Percentiles rank a stretch among this genome's conserved stretches.
Evolutionary conservation across 2,329 filamentous ascomycete genomes (phyloP).

Genomic region (Fusarium bactridioides): DNA sequence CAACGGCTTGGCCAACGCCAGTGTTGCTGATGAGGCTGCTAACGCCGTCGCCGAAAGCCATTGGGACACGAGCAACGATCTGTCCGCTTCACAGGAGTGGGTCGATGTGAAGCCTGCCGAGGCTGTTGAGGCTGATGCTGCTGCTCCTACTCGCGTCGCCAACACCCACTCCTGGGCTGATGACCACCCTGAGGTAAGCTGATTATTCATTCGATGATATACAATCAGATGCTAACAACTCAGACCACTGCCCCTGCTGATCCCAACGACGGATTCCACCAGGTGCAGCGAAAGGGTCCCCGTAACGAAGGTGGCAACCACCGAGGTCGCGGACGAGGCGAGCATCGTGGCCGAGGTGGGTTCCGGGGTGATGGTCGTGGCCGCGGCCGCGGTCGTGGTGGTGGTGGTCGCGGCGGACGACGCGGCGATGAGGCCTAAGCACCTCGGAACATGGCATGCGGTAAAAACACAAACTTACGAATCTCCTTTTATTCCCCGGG

Average conservation of each 20-base stretch:
- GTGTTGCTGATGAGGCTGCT: slow-evolving; percentile 60
- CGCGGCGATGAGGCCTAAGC: slow-evolving; percentile 52
- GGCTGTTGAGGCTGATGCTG: slow-evolving; percentile 76
- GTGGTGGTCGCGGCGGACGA: slow-evolving; percentile 48
- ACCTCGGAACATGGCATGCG: slow-evolving; percentile 37
- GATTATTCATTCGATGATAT: background rate
- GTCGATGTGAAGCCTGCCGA: slow-evolving; percentile 75
- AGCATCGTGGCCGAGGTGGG: slow-evolving; percentile 61
- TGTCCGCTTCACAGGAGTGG: slow-evolving; percentile 70
- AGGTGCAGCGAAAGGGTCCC: slow-evolving; percentile 69
- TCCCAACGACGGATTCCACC: slow-evolving; percentile 73
- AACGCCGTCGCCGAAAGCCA: slow-evolving; percentile 71
- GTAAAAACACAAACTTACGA: slow-evolving; percentile 39
- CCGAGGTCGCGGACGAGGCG: slow-evolving; percentile 57
- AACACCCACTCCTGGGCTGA: slow-evolving; percentile 82
- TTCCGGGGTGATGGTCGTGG: slow-evolving; percentile 58
- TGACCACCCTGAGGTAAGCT: slow-evolving; percentile 69
- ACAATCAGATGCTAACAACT: slow-evolving; percentile 10
- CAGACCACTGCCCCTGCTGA: slow-evolving; percentile 51
- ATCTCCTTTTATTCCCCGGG: slow-evolving; percentile 43
- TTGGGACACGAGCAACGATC: slow-evolving; percentile 64
- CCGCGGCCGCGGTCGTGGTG: slow-evolving; percentile 51
- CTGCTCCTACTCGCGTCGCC: slow-evolving; percentile 59
- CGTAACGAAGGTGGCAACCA: slow-evolving; percentile 58
- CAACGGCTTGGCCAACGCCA: slow-evolving; percentile 58